Evolutionary conservation across 2,329 filamentous ascomycete genomes (phyloP).

Genomic region (Sarocladium kiliense): DNA sequence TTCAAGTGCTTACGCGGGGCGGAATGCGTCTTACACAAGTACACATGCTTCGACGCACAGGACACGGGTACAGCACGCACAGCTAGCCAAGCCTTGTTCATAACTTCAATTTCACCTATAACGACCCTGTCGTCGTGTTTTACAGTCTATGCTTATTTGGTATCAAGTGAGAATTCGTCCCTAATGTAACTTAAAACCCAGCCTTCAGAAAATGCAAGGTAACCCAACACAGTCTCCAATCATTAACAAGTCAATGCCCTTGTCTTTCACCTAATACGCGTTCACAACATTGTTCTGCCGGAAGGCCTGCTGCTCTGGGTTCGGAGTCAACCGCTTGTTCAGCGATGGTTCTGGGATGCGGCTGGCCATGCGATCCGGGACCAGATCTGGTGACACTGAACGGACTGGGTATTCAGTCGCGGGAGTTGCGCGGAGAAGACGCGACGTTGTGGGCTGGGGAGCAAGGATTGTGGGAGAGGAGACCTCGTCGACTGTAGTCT

Average conservation of each 20-base stretch:
- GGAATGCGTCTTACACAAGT: no score
- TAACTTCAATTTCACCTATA: background rate
- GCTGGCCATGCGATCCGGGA: conserved; percentile 59
- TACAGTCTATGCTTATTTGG: background rate
- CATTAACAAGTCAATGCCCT: no score
- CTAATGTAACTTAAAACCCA: background rate
- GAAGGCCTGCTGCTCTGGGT: conserved; percentile 38
- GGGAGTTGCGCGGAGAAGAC: conserved; percentile 48
- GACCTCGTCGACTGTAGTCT: conserved; percentile 37
- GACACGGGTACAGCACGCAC: no score
- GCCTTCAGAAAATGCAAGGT: no score
- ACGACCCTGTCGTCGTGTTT: background rate
- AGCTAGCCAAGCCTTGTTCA: no score
- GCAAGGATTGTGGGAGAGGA: conserved; percentile 41
- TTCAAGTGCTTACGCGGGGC: no score
- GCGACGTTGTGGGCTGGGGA: conserved; percentile 52
- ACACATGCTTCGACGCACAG: background rate
- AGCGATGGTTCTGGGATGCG: conserved; percentile 46
- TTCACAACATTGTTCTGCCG: conserved; percentile 17
- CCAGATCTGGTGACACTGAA: conserved; percentile 52
- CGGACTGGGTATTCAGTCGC: conserved; percentile 50
- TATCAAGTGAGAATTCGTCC: background rate
- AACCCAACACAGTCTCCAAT: no score
- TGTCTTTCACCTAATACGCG: conserved; percentile 10
- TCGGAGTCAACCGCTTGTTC: conserved; percentile 40